Evolutionary conservation across 768 basidiomycete genomes (phyloP), one percentile per base, ranked within the genome.

Genomic region (Coprinopsis cinerea): DNA sequence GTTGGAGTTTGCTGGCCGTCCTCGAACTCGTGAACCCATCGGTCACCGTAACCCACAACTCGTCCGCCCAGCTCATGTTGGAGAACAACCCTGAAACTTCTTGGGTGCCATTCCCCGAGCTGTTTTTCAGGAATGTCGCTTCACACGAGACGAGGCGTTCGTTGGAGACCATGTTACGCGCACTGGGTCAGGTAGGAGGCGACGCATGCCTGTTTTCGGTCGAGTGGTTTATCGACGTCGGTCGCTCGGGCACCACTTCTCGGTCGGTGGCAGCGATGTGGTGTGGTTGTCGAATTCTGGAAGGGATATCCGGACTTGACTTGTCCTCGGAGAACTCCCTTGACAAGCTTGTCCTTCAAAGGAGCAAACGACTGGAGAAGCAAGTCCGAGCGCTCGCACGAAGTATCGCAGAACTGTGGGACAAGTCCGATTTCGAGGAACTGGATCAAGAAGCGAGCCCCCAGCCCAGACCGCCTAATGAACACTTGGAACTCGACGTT

Each of bases 1-100:
- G 92, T 3, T 92, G 88, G 85, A 78, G 79, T 42, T 61, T 99
- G 3, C 73, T 98, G 24, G 78, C 80, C 0, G 88, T 86, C n/a
- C 67, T 97, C 32, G 84, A 92, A 56, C 81, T 98, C 49, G 67
- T 64, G 2, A 71, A 73, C 54, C 85, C 77, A n/a, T 64, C 71
- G 6, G 63, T 80, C 44, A 64, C 70, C 4, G 61, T 78, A 10
- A 71, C 77, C 13, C 67, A 70, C 48, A 65, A 73, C 2, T 74
- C 81, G 3, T 64, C 71, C 2, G 77, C 75, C 0, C 81, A 76
- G 48, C 66, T 82, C 18, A 71, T 80, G 64, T 70, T 89, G 10
- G 84, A 87, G 59, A 73, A 69, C 48, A 62, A 74, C 39, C 66
- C 69, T 0, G 64, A 67, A 25, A 47, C 65, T 2, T 57, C 69